Base-by-base conservation (phyloP, 176 grass and related monocot genomes). In the Microstegium vimineum region DNA sequence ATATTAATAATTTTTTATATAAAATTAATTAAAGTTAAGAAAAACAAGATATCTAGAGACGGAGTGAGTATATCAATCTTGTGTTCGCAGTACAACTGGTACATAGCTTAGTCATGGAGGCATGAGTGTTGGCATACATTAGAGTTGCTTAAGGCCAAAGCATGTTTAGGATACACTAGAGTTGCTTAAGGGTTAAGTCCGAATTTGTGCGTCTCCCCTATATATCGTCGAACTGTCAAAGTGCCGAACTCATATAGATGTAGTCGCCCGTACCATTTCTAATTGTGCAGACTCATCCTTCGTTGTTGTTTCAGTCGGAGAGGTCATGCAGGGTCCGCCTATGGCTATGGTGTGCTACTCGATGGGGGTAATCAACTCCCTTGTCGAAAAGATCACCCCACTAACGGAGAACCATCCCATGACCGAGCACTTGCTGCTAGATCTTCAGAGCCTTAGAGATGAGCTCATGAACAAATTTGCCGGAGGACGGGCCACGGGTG, bases 291-390 rank as follows among this genome's bases (percentile, higher is more conserved):
- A 62, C 1, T 62, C 22, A 61, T 76, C 34, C 57, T 27, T 13
- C 8, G 6, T 54, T n/a, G 20, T n/a, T n/a, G 20, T n/a, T 54
- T n/a, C 51, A 62, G 13, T 41, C 14, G 15, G 36, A 77, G 56
- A 61, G 57, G 43, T 5, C 1, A 17, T 77, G 75, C 23, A 77
- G 64, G 57, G 4, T 61, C 57, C 10, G 51, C 51, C 51, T 54
- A 22, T 40, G 36, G 49, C 72, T 59, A 76, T 42, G 36, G 26
- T 78, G 75, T 78, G 75, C 75, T 78, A 45, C 5, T 78, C 36
- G 23, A 78, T 62, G 59, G 75, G 59, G 75, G 2, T 60, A 42
- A 78, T 64, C 75, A 78, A 78, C 75, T 64, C 59, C 59, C 75
- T 78, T 30, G 16, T 78, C 25, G 37, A 64, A 15, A 64, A 65